Base-by-base conservation (phyloP, 2,329 filamentous ascomycete genomes). In the Fusarium agapanthi region DNA sequence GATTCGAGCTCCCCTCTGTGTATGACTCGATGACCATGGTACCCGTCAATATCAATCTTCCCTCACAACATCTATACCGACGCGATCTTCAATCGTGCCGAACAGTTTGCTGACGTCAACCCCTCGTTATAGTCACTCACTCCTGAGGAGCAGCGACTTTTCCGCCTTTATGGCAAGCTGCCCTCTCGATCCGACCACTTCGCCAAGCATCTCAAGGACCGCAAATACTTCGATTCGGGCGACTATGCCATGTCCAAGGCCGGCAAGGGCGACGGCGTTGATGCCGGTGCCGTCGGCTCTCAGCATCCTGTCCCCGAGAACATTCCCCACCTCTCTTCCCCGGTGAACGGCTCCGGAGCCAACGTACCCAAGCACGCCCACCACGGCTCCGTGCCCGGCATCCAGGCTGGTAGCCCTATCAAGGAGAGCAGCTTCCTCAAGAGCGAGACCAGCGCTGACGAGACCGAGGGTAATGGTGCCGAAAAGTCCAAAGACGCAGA, bases 171-270 rank as follows among this genome's bases (percentile, higher is more conserved):
- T 84, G 96, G 96, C 85, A 98, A 98, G 86, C 92, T 98, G 69
- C 96, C 96, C 74, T 97, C 93, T 84, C 96, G 96, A 83, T 97
- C 95, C 83, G 95, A 98, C 83, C 90, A 98, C 79, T 92, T 98
- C 78, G 95, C 97, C 87, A 98, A 98, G 88, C 97, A 98, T 82
- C 90, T 98, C 81, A 98, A 98, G 89, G 96, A 98, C 83, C 95
- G 96, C 87, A 99, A 97, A 86, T 98, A 97, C 86, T 98, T 98
- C 84, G 95, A 98, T 86, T 96, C 93, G 68, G 95, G 95, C 80
- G 95, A 98, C 86, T 98, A 97, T 80, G 95, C 95, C 80, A 93
- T 97, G 85, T 95, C 93, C 83, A 97, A 98, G 87, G 96, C 96
- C 67, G 96, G 96, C 84, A 98, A 98, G 86, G 95, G 94, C 82